Evolutionary conservation across 371 early-diverging fungal species (phyloP).

Genomic region (Actinomortierella wolfii): DNA sequence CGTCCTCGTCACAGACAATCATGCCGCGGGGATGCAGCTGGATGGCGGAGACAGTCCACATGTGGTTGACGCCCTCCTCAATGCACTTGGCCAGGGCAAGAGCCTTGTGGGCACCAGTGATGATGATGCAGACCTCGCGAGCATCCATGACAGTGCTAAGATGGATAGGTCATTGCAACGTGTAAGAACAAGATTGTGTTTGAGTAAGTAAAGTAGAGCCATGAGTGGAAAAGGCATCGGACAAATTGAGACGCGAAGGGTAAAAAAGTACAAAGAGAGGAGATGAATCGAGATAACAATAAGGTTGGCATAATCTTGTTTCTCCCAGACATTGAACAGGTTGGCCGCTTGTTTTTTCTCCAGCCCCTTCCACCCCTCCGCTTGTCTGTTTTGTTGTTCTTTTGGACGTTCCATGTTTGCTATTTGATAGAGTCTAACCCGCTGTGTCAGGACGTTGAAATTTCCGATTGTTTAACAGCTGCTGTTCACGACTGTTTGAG

Average conservation of each 20-base stretch:
- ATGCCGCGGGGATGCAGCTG: slow-evolving; percentile 88
- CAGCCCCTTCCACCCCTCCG: too few species aligned
- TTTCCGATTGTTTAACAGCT: too few species aligned
- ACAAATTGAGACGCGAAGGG: too few species aligned
- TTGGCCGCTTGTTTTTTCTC: too few species aligned
- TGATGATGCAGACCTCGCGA: slow-evolving; percentile 80
- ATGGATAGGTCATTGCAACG: not conserved
- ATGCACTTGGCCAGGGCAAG: slow-evolving; percentile 85
- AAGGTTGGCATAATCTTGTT: not conserved
- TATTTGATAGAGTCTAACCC: too few species aligned
- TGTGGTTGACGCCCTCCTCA: slow-evolving; percentile 87
- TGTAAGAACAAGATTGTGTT: not conserved
- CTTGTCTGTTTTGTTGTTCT: too few species aligned
- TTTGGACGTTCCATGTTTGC: too few species aligned
- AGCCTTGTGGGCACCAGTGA: slow-evolving; percentile 85
- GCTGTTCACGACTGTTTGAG: too few species aligned
- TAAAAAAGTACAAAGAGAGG: too few species aligned
- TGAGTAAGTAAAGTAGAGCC: not conserved
- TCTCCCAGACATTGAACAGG: not conserved
- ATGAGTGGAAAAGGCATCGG: not conserved
- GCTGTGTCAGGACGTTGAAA: too few species aligned
- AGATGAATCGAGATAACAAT: not conserved
- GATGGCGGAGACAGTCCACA: slow-evolving; percentile 93
- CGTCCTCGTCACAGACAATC: slow-evolving; percentile 91
- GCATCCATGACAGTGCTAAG: slow-evolving; percentile 86